These are phyloP conservation scores for Tephrocybe rancida DNA, from an alignment of 768 basidiomycete species.

Conservation along the genomic window DNA sequence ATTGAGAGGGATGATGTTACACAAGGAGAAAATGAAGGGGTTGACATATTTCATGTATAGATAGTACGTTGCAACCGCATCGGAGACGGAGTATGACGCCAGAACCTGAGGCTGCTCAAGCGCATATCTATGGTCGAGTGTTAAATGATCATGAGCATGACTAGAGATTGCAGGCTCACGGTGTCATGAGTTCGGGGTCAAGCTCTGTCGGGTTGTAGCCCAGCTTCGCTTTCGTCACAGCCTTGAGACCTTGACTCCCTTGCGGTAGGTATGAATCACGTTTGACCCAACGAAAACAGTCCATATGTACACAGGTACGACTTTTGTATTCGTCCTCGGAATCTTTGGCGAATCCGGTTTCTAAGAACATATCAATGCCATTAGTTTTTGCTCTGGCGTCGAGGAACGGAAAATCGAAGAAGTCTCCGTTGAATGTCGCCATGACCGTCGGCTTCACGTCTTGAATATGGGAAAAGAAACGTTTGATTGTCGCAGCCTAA, in stretches of 20 bases:
- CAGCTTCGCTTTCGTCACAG: slow-evolving; percentile 93
- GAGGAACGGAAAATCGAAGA: slow-evolving; percentile 98
- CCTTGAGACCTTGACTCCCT: slow-evolving; percentile 97
- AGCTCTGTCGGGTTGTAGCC: slow-evolving; percentile 97
- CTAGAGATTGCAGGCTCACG: slow-evolving; percentile 56
- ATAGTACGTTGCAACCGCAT: slow-evolving; percentile 99
- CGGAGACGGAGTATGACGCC: slow-evolving; percentile 98
- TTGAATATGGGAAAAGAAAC: slow-evolving; percentile 94
- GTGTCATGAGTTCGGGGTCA: slow-evolving; percentile 99
- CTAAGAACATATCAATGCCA: slow-evolving; percentile 95
- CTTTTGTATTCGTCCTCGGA: slow-evolving; percentile 95
- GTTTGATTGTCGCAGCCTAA: slow-evolving; percentile 77
- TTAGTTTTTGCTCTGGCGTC: slow-evolving; percentile 82
- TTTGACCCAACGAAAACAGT: slow-evolving; percentile 99
- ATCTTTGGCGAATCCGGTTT: slow-evolving; percentile 92
- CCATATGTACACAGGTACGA: slow-evolving; percentile 94
- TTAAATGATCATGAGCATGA: not conserved
- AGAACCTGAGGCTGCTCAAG: slow-evolving; percentile 93
- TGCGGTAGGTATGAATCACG: slow-evolving; percentile 98
- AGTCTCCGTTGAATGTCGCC: slow-evolving; percentile 98
- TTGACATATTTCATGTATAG: slow-evolving; percentile 99
- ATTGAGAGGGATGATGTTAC: slow-evolving; percentile 97
- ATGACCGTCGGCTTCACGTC: slow-evolving; percentile 95
- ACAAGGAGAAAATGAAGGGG: slow-evolving; percentile 98
- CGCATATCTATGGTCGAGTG: slow-evolving; percentile 70